These are phyloP conservation scores for Aureobasidium sp. DNA, from an alignment of 2,329 filamentous ascomycete species.

Conservation along the genomic window DNA sequence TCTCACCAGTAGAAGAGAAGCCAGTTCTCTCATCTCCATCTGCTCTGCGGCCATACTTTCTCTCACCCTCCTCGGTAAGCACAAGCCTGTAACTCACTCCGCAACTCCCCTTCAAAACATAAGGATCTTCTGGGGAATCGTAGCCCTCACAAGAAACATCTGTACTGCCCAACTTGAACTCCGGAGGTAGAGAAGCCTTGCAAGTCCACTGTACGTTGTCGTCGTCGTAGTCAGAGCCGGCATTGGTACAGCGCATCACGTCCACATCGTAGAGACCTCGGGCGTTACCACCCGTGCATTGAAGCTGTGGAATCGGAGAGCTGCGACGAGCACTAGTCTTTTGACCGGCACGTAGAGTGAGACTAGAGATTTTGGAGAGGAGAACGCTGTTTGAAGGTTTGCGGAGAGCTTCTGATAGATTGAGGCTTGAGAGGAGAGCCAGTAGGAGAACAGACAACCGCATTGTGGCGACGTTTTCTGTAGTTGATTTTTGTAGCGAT, in stretches of 20 bases:
- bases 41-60: slow-evolving; percentile 53
- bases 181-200: slow-evolving; percentile 53
- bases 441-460: slow-evolving; percentile 8
- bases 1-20: slow-evolving; percentile 16
- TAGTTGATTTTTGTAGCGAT: not conserved
- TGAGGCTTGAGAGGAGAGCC: slow-evolving; percentile 18
- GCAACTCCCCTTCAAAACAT: slow-evolving; percentile 86
- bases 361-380: slow-evolving; percentile 61
- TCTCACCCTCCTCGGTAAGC: slow-evolving; percentile 69
- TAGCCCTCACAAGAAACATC: slow-evolving; percentile 95
- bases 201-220: slow-evolving; percentile 92
- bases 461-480: not conserved
- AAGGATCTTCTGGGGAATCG: slow-evolving; percentile 64
- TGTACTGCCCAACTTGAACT: slow-evolving; percentile 71
- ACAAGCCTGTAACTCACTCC: slow-evolving; percentile 81
- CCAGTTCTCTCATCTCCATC: slow-evolving; percentile 10
- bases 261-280: slow-evolving; percentile 64
- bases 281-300: slow-evolving; percentile 60
- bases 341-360: slow-evolving; percentile 65
- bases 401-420: not conserved
- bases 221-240: slow-evolving; percentile 67
- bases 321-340: slow-evolving; percentile 71
- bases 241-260: slow-evolving; percentile 82
- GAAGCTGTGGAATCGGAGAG: slow-evolving; percentile 63
- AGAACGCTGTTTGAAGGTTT: slow-evolving; percentile 44